These are phyloP conservation scores for Kurtzmaniella fragi DNA, from an alignment of 805 yeast species.

Conservation along the genomic window DNA sequence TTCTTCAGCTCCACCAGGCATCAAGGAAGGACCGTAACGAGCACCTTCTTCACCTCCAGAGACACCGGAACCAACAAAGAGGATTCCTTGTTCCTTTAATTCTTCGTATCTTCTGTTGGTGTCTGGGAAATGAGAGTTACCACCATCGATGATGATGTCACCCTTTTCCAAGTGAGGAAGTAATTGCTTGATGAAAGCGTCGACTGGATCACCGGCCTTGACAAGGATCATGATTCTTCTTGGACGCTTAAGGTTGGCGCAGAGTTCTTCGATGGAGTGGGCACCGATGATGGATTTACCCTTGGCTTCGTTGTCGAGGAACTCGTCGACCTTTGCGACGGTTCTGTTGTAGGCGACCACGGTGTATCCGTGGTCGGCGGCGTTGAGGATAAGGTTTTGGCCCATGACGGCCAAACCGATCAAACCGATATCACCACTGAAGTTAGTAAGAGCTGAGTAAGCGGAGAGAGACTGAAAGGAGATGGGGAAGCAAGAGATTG, in stretches of 20 bases:
- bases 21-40: conserved; percentile 96
- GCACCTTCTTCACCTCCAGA: conserved; percentile 99
- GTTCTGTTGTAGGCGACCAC: conserved; percentile 99
- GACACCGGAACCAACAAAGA: conserved; percentile 98
- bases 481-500: not conserved
- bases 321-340: conserved; percentile 89
- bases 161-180: conserved; percentile 91
- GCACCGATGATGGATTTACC: conserved; percentile 96
- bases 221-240: conserved; percentile 92
- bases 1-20: conserved; percentile 98
- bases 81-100: conserved; percentile 78
- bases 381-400: conserved; percentile 93
- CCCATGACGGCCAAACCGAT: conserved; percentile 99
- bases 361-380: conserved; percentile 98
- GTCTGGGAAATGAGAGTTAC: conserved; percentile 99
- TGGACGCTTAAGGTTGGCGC: conserved; percentile 89
- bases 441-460: conserved; percentile 19
- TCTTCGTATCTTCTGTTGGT: conserved; percentile 94
- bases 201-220: conserved; percentile 96
- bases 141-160: conserved; percentile 98
- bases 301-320: conserved; percentile 92
- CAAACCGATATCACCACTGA: conserved; percentile 92
- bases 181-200: conserved; percentile 80
- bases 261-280: conserved; percentile 82
- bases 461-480: too few relatives aligned